Percentiles rank a stretch among this genome's conserved stretches.
Evolutionary conservation across 2,329 filamentous ascomycete species (phyloP).

Genomic region (Fusarium virguliforme): DNA sequence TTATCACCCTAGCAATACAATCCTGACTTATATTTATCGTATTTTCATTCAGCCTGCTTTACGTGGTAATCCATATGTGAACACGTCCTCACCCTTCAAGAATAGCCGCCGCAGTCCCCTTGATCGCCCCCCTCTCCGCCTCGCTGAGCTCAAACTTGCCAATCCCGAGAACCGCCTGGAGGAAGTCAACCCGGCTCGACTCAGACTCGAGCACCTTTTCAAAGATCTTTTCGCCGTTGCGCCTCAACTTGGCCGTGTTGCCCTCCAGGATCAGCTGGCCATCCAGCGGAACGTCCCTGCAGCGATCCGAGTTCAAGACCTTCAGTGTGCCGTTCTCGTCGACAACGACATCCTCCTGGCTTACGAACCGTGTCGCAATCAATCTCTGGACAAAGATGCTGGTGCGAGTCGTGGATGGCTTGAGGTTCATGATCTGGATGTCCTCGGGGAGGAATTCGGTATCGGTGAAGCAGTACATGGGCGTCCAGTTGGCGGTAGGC

Average conservation of each 20-base stretch:
- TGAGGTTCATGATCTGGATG: constrained; percentile 65
- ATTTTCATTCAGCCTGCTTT: too few relatives aligned
- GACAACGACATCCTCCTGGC: constrained; percentile 61
- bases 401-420: constrained; percentile 53
- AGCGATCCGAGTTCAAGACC: constrained; percentile 49
- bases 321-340: constrained; percentile 47
- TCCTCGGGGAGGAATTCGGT: constrained; percentile 65
- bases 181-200: constrained; percentile 63
- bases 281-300: constrained; percentile 40
- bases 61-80: neutral
- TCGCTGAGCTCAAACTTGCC: constrained; percentile 60
- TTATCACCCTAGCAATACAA: neutral
- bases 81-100: neutral
- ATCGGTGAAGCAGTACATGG: constrained; percentile 68
- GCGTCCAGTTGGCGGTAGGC: constrained; percentile 58
- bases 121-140: constrained; percentile 66
- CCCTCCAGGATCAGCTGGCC: constrained; percentile 64
- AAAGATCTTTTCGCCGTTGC: constrained; percentile 58
- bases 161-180: constrained; percentile 63
- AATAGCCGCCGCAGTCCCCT: constrained; percentile 53
- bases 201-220: constrained; percentile 63
- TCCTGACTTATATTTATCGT: neutral
- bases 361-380: constrained; percentile 53
- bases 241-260: constrained; percentile 62
- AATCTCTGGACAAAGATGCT: constrained; percentile 60